phyloP scores from a whole-genome alignment of 2,329 filamentous ascomycete species.

The Fusarium coicis region DNA sequence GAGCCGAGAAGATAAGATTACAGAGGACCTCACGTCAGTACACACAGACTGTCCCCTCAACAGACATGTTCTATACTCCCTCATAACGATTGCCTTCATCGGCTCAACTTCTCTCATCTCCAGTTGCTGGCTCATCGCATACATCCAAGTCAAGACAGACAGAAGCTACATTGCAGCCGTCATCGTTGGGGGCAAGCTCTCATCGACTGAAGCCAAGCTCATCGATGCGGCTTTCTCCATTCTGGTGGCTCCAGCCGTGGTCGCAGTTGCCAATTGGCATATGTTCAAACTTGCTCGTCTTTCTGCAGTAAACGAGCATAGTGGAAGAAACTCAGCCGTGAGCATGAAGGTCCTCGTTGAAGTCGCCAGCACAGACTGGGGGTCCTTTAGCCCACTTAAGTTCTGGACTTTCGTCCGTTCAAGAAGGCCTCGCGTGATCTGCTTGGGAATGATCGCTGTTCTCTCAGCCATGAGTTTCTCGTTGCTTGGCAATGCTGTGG shows the following conservation, averaged over 20 bases:
- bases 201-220: constrained; percentile 23
- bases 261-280: constrained; percentile 24
- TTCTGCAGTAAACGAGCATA: constrained; percentile 27
- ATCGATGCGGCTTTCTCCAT: constrained; percentile 31
- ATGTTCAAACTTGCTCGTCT: constrained; percentile 33
- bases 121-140: constrained; percentile 11
- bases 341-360: constrained; percentile 30
- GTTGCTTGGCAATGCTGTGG: constrained; percentile 17
- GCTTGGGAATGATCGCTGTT: constrained; percentile 9
- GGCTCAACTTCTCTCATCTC: neutral
- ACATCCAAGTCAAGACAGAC: neutral
- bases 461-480: constrained; percentile 26
- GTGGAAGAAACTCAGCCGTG: constrained; percentile 12
- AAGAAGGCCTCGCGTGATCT: constrained; percentile 19
- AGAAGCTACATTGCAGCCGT: constrained; percentile 16
- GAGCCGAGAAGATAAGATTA: neutral
- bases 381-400: constrained; percentile 28
- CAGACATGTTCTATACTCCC: constrained; percentile 24
- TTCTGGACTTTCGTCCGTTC: constrained; percentile 24
- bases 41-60: neutral
- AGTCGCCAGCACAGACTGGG: constrained; percentile 25
- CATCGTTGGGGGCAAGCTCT: constrained; percentile 11
- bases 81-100: neutral
- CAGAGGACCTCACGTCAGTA: neutral
- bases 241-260: constrained; percentile 12